Evolutionary conservation across 768 basidiomycete species (phyloP), one percentile per base, ranked within the genome.

Genomic region (Phanerochaete carnosa): DNA sequence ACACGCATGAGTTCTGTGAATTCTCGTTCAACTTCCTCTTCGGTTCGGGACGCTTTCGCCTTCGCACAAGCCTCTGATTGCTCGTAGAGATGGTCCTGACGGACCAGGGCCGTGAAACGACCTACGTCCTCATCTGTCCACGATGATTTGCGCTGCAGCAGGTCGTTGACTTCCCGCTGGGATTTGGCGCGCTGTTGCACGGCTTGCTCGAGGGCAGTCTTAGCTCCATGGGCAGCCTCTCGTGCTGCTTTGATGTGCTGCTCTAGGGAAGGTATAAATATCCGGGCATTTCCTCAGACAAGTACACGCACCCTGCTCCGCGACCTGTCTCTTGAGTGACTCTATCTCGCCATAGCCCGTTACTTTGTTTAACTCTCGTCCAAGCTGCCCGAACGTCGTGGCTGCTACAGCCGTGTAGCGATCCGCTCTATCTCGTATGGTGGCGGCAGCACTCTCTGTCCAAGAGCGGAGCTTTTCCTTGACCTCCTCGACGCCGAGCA

Each of bases 321-420:
- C 89, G 22, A 97, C 94, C 46, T 79, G 80, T 63, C 76, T 75
- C 74, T 95, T 94, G 61, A 96, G 73, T 16, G 80, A 81, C 65
- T 97, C 94, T 43, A 97, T 95, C 67, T 88, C 86, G 64, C 90
- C 89, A 66, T 99, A 99, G 0, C 97, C 97, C 9, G 95, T 95
- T 23, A 92, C 85, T 61, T 83, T 86, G 70, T 95, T 98, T 59
- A 98, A 76, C 67, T 90, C 83, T 26, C 80, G 75, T 12, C 94
- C 95, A 2, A 96, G 79, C 66, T 86, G 80, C 45, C 87, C 86
- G 65, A 96, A 84, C 4, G 81, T 84, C 7, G 77, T 74, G 63
- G 82, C 81, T 2, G 90, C 81, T 5, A 70, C 72, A 9, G 76
- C 74, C 0, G 89, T 86, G 64, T 90, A 81, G 45, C 73, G 76